Percentiles rank a stretch among this genome's conserved stretches.
Conservation (phyloP, 345 rosid genomes). For the Jatropha curcas region DNA sequence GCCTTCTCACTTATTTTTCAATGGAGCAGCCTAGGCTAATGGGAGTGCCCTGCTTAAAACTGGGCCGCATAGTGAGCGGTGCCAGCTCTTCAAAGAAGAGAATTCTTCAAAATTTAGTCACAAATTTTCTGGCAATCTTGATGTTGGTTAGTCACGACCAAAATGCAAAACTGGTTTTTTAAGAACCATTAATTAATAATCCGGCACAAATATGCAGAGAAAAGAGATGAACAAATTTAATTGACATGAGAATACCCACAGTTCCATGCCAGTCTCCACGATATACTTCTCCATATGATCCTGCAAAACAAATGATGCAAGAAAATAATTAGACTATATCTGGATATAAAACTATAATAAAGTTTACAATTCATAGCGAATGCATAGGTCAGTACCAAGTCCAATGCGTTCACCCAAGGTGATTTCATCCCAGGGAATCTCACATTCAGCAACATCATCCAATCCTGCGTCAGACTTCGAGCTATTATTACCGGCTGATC, state of each 20-base stretch:
- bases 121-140: not conserved
- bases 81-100: not conserved
- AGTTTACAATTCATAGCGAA: conserved; percentile 23
- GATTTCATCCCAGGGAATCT: conserved; percentile 89
- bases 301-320: conserved; percentile 47
- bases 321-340: conserved; percentile 12
- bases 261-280: conserved; percentile 99
- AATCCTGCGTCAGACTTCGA: conserved; percentile 59
- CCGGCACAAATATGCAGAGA: not conserved
- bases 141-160: not conserved
- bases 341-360: conserved; percentile 9
- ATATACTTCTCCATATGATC: conserved; percentile 97
- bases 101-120: not conserved
- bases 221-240: conserved; percentile 2
- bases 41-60: not conserved
- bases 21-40: not conserved
- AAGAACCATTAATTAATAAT: conserved; percentile 10
- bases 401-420: conserved; percentile 93
- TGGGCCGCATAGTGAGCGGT: not conserved
- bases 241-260: conserved; percentile 53
- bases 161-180: not conserved
- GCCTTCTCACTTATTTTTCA: not conserved
- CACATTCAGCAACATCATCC: conserved; percentile 87
- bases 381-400: conserved; percentile 62
- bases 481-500: conserved; percentile 61